A percentile compares a stretch with the other conserved stretches of the same genome.
phyloP scores from a whole-genome alignment of 495 filamentous ascomycete genomes.

The Corynascus novoguineensis region DNA sequence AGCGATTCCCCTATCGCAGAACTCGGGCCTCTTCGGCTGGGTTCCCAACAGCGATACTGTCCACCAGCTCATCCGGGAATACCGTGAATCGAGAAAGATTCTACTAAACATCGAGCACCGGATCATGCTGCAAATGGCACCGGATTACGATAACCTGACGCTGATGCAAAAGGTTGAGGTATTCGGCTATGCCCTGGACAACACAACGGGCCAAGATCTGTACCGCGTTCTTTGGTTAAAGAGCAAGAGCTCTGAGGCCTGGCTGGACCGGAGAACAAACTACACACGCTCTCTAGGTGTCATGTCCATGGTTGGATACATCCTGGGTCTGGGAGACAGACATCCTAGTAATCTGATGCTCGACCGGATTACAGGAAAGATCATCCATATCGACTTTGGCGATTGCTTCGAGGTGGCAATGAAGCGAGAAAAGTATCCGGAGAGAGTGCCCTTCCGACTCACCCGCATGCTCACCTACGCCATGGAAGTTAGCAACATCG shows the following conservation, averaged over 20 bases:
- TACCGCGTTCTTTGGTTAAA: conserved; percentile 98
- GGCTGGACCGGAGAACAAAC: conserved; percentile 94
- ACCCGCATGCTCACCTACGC: conserved; percentile 98
- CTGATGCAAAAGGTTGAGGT: conserved; percentile 99
- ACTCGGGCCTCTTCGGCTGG: conserved; percentile 91
- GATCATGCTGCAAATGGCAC: conserved; percentile 99
- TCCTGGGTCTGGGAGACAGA: conserved; percentile 90
- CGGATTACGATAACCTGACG: conserved; percentile 95
- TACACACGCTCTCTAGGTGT: conserved; percentile 96
- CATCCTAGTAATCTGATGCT: conserved; percentile 98
- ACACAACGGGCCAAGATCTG: conserved; percentile 96
- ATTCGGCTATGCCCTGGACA: conserved; percentile 97
- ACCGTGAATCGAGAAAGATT: conserved; percentile 93
- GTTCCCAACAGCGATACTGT: conserved; percentile 97
- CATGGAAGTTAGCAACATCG: conserved; percentile 99
- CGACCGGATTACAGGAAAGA: conserved; percentile 88
- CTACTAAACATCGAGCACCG: conserved; percentile 97
- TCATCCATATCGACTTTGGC: conserved; percentile 97
- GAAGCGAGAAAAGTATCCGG: conserved; percentile 98
- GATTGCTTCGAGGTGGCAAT: conserved; percentile 99
- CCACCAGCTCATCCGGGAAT: conserved; percentile 93
- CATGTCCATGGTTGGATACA: conserved; percentile 99
- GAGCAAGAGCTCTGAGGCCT: conserved; percentile 95
- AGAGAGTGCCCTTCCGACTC: conserved; percentile 93
- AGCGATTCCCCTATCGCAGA: conserved; percentile 91